A percentile compares a stretch with the other conserved stretches of the same genome.
Conservation (phyloP, 768 basidiomycete genomes). For the Mycena galericulata region DNA sequence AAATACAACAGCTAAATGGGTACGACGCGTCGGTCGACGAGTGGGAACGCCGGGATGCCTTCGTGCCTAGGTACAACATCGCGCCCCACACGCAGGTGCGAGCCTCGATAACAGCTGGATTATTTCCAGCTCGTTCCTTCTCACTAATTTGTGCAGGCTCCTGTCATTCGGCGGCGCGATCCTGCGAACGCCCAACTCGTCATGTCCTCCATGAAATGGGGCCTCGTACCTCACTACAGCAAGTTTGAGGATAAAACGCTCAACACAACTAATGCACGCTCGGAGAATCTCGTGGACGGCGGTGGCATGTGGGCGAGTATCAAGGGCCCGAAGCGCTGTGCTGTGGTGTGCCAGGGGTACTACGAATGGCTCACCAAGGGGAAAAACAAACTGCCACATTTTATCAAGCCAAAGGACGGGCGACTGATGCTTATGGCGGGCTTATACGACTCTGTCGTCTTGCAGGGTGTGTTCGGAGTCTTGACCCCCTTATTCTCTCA, state of each 20-base stretch:
- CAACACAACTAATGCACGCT: slow-evolving; percentile 92
- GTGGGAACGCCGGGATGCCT: slow-evolving; percentile 72
- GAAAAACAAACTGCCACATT: slow-evolving; percentile 84
- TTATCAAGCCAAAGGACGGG: slow-evolving; percentile 74
- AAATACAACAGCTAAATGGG: slow-evolving; percentile 59
- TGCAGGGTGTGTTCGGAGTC: slow-evolving; percentile 62
- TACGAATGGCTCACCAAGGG: slow-evolving; percentile 95
- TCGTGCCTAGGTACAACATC: slow-evolving; percentile 81
- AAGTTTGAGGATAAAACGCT: slow-evolving; percentile 84
- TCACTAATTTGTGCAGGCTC: too few species aligned
- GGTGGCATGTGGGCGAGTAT: slow-evolving; percentile 89
- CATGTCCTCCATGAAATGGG: slow-evolving; percentile 92
- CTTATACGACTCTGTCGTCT: slow-evolving; percentile 79
- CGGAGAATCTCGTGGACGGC: slow-evolving; percentile 81
- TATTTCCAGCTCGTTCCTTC: too few species aligned
- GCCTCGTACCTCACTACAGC: slow-evolving; percentile 86
- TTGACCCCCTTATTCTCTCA: neutral
- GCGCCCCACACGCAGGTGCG: slow-evolving; percentile 85
- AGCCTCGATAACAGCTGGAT: too few species aligned
- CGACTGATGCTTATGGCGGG: slow-evolving; percentile 89
- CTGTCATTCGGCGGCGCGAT: slow-evolving; percentile 71
- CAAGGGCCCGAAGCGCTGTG: slow-evolving; percentile 86
- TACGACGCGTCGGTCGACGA: slow-evolving; percentile 60
- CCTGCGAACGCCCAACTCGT: slow-evolving; percentile 51
- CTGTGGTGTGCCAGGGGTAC: slow-evolving; percentile 90